Evolutionary conservation across 2,329 filamentous ascomycete genomes (phyloP).

Genomic region (Orbilia quercus): DNA sequence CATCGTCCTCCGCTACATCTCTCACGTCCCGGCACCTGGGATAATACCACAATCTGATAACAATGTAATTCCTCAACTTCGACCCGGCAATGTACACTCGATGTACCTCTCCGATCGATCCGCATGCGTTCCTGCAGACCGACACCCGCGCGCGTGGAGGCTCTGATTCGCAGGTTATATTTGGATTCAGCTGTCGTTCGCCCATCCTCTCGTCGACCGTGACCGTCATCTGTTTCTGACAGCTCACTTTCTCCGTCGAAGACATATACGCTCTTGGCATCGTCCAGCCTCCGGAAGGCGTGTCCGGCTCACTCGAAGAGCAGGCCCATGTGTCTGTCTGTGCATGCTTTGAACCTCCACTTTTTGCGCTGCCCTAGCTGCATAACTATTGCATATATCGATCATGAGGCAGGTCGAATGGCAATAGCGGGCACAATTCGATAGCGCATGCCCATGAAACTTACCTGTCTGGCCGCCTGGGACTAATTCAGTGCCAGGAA

Average conservation of each 20-base stretch:
- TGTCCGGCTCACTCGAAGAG: too few relatives aligned
- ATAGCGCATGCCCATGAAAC: conserved; percentile 3
- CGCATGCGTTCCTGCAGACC: conserved; percentile 23
- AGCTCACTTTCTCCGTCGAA: conserved; percentile 1
- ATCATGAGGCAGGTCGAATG: conserved; percentile 27
- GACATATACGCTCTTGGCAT: not conserved
- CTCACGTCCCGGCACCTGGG: too few relatives aligned
- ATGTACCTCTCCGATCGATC: conserved; percentile 46
- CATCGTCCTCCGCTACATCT: too few relatives aligned
- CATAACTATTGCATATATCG: conserved; percentile 14
- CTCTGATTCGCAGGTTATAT: conserved; percentile 51
- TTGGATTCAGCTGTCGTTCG: conserved; percentile 37
- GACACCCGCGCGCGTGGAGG: conserved; percentile 2
- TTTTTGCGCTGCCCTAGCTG: conserved; percentile 4
- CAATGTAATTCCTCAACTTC: not conserved
- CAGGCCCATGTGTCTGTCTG: not conserved
- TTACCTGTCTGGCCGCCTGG: not conserved
- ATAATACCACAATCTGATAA: too few relatives aligned
- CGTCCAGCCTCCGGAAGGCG: too few relatives aligned
- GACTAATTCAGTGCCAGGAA: conserved; percentile 11
- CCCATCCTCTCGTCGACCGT: not conserved
- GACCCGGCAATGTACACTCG: too few relatives aligned
- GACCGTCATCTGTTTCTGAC: not conserved
- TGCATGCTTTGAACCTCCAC: not conserved
- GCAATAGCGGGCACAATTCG: conserved; percentile 3